These are phyloP conservation scores for Ustilago sp. DNA, from an alignment of 1,284 basidiomycete species.

Conservation along the genomic window DNA sequence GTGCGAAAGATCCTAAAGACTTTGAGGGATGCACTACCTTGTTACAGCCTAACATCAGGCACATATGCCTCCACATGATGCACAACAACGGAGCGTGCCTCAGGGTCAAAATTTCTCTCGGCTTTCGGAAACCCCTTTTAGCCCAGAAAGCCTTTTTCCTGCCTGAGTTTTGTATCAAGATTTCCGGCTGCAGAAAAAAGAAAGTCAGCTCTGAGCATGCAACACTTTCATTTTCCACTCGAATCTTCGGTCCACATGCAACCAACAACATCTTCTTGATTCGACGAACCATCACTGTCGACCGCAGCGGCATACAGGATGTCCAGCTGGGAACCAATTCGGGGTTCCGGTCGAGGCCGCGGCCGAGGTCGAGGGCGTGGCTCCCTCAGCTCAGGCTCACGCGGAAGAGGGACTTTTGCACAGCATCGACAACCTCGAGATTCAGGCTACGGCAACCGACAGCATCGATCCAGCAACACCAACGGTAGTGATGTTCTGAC, in stretches of 20 bases:
- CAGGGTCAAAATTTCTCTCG: slow-evolving; percentile 9
- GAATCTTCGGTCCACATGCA: background rate
- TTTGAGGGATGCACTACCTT: background rate
- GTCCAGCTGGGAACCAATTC: slow-evolving; percentile 12
- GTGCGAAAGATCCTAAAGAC: background rate
- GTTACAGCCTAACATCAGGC: background rate
- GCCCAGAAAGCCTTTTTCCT: background rate
- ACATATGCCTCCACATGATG: slow-evolving; percentile 10
- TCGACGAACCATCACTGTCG: background rate
- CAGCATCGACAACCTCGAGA: slow-evolving; percentile 45
- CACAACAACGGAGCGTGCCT: background rate
- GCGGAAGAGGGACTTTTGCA: slow-evolving; percentile 26
- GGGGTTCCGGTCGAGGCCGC: slow-evolving; percentile 15
- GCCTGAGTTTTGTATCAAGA: background rate
- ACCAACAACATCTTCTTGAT: background rate
- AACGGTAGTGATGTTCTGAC: background rate
- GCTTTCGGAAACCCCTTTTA: slow-evolving; percentile 38
- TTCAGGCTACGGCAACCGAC: slow-evolving; percentile 29
- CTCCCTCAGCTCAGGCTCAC: slow-evolving; percentile 3
- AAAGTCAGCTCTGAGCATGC: background rate
- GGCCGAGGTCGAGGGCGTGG: slow-evolving; percentile 24
- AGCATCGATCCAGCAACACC: slow-evolving; percentile 1
- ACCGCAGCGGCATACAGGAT: slow-evolving; percentile 5
- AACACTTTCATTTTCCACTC: background rate
- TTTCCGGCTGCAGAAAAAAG: background rate